Evolutionary conservation across 257 asterid species (phyloP).

Genomic region (Nicotiana knightiana): DNA sequence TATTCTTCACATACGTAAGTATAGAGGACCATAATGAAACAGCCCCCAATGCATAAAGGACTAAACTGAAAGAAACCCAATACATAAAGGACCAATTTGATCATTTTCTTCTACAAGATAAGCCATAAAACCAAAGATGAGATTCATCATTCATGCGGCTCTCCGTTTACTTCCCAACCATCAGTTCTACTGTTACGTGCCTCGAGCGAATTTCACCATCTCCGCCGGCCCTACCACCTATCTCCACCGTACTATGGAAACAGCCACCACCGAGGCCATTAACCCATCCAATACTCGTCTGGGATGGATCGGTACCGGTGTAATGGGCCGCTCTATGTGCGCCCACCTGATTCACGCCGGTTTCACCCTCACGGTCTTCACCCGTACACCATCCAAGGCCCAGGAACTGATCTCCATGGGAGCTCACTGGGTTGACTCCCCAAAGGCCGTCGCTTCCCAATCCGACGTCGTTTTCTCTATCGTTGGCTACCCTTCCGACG

Average conservation of each 20-base stretch:
- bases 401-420: constrained; percentile 68
- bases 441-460: constrained; percentile 69
- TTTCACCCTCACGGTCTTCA: constrained; percentile 65
- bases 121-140: constrained; percentile 23
- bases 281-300: constrained; percentile 56
- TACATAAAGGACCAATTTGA: too few species aligned
- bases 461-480: constrained; percentile 85
- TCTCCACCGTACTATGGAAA: constrained; percentile 24
- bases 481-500: constrained; percentile 92
- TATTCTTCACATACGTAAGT: too few species aligned
- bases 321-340: constrained; percentile 93
- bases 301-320: constrained; percentile 96
- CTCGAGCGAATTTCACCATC: neutral
- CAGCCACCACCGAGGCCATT: constrained; percentile 30
- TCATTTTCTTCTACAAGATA: neutral
- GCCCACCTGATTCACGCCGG: constrained; percentile 81
- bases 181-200: neutral
- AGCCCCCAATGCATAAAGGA: too few species aligned
- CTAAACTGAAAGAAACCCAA: too few species aligned
- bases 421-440: constrained; percentile 75
- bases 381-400: constrained; percentile 85
- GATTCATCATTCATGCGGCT: constrained; percentile 22
- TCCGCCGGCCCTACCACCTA: constrained; percentile 9
- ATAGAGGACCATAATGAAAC: too few species aligned
- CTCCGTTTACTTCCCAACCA: constrained; percentile 26